Base-by-base conservation (phyloP, 495 filamentous ascomycete species). In the Daldinia vernicosa region DNA sequence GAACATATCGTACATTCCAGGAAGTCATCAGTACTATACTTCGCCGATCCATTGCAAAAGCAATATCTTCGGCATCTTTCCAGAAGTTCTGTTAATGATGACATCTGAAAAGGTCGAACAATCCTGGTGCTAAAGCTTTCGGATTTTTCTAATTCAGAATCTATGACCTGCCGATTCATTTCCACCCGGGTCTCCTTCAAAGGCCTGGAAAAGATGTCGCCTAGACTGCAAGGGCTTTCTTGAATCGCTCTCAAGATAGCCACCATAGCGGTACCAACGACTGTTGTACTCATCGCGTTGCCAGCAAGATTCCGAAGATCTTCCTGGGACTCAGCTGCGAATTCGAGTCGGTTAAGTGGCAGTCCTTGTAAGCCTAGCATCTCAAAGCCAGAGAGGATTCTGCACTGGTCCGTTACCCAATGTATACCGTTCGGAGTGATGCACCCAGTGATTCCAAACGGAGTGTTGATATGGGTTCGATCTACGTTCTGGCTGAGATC, bases 271-370 rank as follows among this genome's bases (percentile, higher is more conserved):
- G 87, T 82, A 1, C 91, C 90, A 5, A 94, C 88, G 7, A 93
- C 90, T 0, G 93, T 91, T 3, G 89, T 86, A 3, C 86, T 86
- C 93, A 97, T 97, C 0, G 93, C 93, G 74, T 97, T 97, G 0
- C 93, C 93, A 3, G 91, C 91, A 6, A 97, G 81, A 64, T 94
- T 87, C 57, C 89, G 87, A 7, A 93, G 80, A 28, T 95, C 83
- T 9, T 80, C 79, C 40, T 91, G 84, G 0, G 82, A 87, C 70
- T 95, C 90, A 35, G 82, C 82, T 1, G 87, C 89, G 5, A 94
- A 78, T 1, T 89, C 77, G 14, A 95, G 76, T 15, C 84, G 82
- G 39, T 89, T 76, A 4, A 91, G 70, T 0, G 92, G 90, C 39
- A 97, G 75, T 0, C 92, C 93, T 78, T 96, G 93, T 24, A 96